A percentile compares a stretch with the other conserved stretches of the same genome.
These are phyloP conservation scores for Komagataella pseudopastoris DNA, from an alignment of 805 yeast species.

Conservation along the genomic window DNA sequence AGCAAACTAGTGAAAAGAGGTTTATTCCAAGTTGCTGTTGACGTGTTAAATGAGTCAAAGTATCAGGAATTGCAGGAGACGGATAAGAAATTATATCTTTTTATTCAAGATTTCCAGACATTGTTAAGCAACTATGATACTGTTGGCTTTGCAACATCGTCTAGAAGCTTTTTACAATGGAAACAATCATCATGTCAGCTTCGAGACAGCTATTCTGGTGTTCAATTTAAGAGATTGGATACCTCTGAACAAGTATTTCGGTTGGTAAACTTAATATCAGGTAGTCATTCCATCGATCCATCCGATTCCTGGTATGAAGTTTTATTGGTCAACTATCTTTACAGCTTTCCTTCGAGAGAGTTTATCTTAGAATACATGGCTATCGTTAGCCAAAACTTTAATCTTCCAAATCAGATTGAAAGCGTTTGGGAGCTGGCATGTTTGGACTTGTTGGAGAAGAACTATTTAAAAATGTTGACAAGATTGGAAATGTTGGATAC, in stretches of 20 bases:
- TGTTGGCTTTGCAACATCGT: constrained; percentile 18
- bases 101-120: constrained; percentile 26
- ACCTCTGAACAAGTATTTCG: constrained; percentile 24
- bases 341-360: constrained; percentile 40
- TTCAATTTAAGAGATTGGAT: constrained; percentile 14
- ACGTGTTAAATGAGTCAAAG: constrained; percentile 29
- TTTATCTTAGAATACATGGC: constrained; percentile 26
- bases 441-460: constrained; percentile 39
- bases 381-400: constrained; percentile 18
- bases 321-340: constrained; percentile 25
- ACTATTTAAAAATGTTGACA: constrained; percentile 42
- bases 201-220: constrained; percentile 23
- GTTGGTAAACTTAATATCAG: constrained; percentile 29
- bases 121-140: constrained; percentile 26
- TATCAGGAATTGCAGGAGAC: constrained; percentile 22
- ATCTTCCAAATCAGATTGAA: constrained; percentile 19
- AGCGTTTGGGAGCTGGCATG: constrained; percentile 40
- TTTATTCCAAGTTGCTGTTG: constrained; percentile 37
- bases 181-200: constrained; percentile 34
- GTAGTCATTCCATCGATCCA: constrained; percentile 33
- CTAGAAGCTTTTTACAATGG: constrained; percentile 33
- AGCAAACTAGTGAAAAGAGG: constrained; percentile 51
- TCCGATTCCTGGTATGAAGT: constrained; percentile 62
- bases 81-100: constrained; percentile 15
- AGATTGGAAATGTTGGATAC: constrained; percentile 46